Percentiles rank a stretch among this genome's conserved stretches.
Evolutionary conservation across 225 moss, liverwort and hornwort genomes (phyloP).

Genomic region (Bryoerythrophyllum caledonicum): DNA sequence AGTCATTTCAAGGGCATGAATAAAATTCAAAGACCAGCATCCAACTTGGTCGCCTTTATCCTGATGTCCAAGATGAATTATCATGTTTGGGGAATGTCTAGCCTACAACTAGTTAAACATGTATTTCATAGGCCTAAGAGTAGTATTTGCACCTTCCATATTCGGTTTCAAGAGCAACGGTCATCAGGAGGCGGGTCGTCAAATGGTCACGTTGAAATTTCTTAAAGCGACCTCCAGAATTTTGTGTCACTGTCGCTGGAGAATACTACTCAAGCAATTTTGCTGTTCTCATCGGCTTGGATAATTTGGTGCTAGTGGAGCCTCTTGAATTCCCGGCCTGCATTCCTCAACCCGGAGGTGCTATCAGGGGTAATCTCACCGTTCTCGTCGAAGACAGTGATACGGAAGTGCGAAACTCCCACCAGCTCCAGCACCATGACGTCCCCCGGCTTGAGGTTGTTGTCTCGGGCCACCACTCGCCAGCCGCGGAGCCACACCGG

Average conservation of each 20-base stretch:
- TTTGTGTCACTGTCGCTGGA: slow-evolving; percentile 2
- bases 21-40: not conserved
- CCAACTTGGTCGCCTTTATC: not conserved
- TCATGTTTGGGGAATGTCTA: not conserved
- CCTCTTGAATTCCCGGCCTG: not conserved
- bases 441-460: slow-evolving; percentile 23
- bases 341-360: not conserved
- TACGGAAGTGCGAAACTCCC: slow-evolving; percentile 17
- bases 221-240: too few relatives aligned
- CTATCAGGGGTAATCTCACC: slow-evolving; percentile 16
- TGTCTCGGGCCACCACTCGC: slow-evolving; percentile 21
- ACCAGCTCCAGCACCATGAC: slow-evolving; percentile 26
- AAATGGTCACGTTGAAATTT: too few relatives aligned
- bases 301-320: not conserved
- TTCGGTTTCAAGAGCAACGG: not conserved
- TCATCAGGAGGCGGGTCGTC: not conserved
- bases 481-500: slow-evolving; percentile 21
- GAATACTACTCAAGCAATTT: not conserved
- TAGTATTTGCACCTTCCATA: not conserved
- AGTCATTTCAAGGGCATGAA: not conserved
- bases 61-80: not conserved
- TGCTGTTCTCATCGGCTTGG: not conserved
- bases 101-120: not conserved
- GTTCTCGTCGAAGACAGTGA: slow-evolving; percentile 18
- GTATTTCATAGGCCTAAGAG: not conserved